phyloP scores from a whole-genome alignment of 768 basidiomycete genomes.

The Hygrocybe punicea region DNA sequence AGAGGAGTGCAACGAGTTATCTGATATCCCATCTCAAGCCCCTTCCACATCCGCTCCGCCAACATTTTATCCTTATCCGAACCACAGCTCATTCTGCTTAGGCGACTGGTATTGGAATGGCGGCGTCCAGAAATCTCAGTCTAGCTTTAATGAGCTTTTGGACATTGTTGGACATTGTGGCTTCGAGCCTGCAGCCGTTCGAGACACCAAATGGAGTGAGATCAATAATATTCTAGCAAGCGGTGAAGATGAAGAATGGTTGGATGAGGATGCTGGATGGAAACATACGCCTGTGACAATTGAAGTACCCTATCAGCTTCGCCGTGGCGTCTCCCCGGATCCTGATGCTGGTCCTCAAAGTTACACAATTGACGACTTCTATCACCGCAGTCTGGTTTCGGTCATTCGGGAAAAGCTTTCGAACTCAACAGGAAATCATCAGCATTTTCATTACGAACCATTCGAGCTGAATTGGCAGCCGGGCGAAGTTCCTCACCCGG shows the following conservation, averaged over 20 bases:
- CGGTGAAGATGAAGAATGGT: not conserved
- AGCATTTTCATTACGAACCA: constrained; percentile 16
- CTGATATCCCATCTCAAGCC: not conserved
- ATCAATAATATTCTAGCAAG: not conserved
- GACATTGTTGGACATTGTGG: not conserved
- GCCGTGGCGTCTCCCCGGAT: not conserved
- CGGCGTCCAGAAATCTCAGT: not conserved
- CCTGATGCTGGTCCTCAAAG: constrained; percentile 5
- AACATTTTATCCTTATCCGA: not conserved
- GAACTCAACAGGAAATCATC: not conserved
- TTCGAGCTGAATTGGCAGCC: constrained; percentile 13
- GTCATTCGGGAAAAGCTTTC: constrained; percentile 16
- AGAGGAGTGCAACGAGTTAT: not conserved
- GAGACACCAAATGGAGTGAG: not conserved
- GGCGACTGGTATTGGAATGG: not conserved
- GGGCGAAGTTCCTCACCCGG: not conserved
- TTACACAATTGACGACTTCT: constrained; percentile 6
- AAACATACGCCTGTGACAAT: not conserved
- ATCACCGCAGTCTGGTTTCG: constrained; percentile 11
- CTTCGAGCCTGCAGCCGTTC: not conserved
- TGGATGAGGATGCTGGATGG: not conserved
- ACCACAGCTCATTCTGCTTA: not conserved
- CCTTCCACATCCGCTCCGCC: not conserved
- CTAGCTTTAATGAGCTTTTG: not conserved
- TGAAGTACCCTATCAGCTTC: not conserved